Evolutionary conservation across 208 protist genomes (phyloP).

Genomic region (Leishmania turanica): DNA sequence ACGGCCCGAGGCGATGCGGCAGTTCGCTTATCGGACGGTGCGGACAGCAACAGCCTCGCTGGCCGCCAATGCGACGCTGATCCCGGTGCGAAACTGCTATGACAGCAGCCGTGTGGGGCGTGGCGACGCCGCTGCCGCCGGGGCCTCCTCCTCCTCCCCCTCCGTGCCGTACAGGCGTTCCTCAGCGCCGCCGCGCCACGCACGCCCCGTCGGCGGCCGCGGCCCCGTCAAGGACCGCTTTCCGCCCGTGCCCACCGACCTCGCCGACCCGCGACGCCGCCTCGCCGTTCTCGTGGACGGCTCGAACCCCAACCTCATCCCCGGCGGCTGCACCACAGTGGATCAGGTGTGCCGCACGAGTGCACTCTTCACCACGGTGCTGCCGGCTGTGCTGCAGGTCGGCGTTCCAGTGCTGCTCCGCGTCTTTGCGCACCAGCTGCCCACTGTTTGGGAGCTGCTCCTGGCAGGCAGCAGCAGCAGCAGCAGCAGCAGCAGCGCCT

Average conservation of each 20-base stretch:
- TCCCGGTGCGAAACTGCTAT: background rate
- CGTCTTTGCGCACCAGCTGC: conserved; percentile 75
- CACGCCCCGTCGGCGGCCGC: conserved; percentile 3
- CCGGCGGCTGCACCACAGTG: conserved; percentile 12
- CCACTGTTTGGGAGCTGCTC: conserved; percentile 63
- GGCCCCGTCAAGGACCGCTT: conserved; percentile 83
- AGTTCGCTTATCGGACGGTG: background rate
- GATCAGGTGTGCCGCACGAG: conserved; percentile 27
- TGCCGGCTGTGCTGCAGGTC: conserved; percentile 67
- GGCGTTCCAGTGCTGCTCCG: conserved; percentile 82
- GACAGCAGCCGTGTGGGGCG: background rate
- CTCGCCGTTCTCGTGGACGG: conserved; percentile 82
- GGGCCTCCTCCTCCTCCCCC: background rate
- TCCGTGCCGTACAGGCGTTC: background rate
- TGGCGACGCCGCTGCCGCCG: background rate
- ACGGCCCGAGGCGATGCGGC: background rate
- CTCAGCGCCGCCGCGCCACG: conserved; percentile 1
- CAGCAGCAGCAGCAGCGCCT: background rate
- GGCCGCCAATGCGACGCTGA: background rate
- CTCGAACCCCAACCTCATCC: conserved; percentile 54
- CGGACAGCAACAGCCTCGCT: background rate
- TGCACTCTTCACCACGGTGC: conserved; percentile 54
- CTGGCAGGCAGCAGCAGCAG: conserved; percentile 22
- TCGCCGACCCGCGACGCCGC: conserved; percentile 70
- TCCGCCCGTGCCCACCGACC: conserved; percentile 58